phyloP scores from a whole-genome alignment of 2,329 filamentous ascomycete genomes.

The Mycosphaerella sp. region DNA sequence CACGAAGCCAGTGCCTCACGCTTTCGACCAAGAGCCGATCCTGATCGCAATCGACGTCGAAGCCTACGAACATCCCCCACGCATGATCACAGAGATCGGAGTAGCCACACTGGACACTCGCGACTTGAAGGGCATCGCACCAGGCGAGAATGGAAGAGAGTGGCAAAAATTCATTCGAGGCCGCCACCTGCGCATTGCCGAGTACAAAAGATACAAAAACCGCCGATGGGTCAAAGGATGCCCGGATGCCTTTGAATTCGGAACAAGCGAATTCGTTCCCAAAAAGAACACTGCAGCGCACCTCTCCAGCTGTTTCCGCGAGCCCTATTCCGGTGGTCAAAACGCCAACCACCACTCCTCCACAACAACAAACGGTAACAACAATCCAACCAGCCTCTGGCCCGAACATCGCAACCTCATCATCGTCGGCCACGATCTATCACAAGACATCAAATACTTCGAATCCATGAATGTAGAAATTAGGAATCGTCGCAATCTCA shows the following conservation, averaged over 20 bases:
- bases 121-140: constrained; percentile 49
- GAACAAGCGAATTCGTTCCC: constrained; percentile 51
- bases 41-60: constrained; percentile 81
- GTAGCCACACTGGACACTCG: constrained; percentile 71
- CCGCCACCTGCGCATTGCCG: constrained; percentile 69
- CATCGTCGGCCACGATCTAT: constrained; percentile 70
- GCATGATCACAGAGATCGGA: constrained; percentile 75
- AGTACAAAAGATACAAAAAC: constrained; percentile 63
- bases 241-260: constrained; percentile 69
- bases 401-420: constrained; percentile 54
- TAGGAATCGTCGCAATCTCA: constrained; percentile 44
- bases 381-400: neutral
- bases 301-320: constrained; percentile 51
- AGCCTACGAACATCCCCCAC: constrained; percentile 61
- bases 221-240: constrained; percentile 62
- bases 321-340: constrained; percentile 44
- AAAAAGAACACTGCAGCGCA: constrained; percentile 40
- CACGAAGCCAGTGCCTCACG: constrained; percentile 40
- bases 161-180: constrained; percentile 64
- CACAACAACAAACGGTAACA: neutral
- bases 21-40: constrained; percentile 52
- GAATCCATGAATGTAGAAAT: constrained; percentile 52
- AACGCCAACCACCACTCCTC: neutral
- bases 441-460: constrained; percentile 63
- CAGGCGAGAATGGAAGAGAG: constrained; percentile 54